phyloP scores from a whole-genome alignment of 2,329 filamentous ascomycete species.

The Arachnomyces sp. region DNA sequence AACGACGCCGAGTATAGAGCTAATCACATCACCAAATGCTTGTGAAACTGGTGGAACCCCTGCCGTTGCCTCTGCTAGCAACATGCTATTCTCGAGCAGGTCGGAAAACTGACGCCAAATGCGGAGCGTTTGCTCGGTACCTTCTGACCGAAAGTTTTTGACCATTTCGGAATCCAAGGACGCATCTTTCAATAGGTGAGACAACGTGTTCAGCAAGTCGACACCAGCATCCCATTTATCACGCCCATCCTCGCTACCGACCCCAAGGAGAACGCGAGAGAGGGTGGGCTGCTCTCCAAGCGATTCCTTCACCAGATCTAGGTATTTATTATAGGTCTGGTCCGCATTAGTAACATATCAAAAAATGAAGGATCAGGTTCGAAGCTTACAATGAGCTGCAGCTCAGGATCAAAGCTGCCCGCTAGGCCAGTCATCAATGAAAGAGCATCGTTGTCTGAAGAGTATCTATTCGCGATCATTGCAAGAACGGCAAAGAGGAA shows the following conservation, averaged over 20 bases:
- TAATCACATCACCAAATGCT: constrained; percentile 58
- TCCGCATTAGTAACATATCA: constrained; percentile 10
- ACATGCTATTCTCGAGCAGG: constrained; percentile 57
- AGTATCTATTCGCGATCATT: constrained; percentile 85
- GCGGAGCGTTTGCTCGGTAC: constrained; percentile 52
- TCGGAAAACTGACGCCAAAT: constrained; percentile 60
- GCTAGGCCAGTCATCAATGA: constrained; percentile 70
- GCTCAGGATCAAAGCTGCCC: constrained; percentile 60
- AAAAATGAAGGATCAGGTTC: neutral
- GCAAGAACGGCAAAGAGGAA: constrained; percentile 81
- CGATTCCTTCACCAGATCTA: constrained; percentile 66
- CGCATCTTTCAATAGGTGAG: constrained; percentile 33
- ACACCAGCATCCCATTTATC: constrained; percentile 34
- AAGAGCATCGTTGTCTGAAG: constrained; percentile 62
- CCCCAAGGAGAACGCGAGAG: constrained; percentile 62
- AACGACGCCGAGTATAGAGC: constrained; percentile 72
- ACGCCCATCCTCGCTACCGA: constrained; percentile 43
- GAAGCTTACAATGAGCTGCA: constrained; percentile 53
- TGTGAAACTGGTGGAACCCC: constrained; percentile 28
- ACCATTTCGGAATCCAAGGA: constrained; percentile 33
- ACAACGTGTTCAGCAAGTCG: constrained; percentile 34
- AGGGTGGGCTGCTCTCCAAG: constrained; percentile 66
- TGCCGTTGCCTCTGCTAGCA: constrained; percentile 50
- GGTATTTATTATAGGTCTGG: constrained; percentile 65
- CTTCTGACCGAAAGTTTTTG: constrained; percentile 27